Conservation (phyloP, 441 rosid species). For the Erodium trifolium region DNA sequence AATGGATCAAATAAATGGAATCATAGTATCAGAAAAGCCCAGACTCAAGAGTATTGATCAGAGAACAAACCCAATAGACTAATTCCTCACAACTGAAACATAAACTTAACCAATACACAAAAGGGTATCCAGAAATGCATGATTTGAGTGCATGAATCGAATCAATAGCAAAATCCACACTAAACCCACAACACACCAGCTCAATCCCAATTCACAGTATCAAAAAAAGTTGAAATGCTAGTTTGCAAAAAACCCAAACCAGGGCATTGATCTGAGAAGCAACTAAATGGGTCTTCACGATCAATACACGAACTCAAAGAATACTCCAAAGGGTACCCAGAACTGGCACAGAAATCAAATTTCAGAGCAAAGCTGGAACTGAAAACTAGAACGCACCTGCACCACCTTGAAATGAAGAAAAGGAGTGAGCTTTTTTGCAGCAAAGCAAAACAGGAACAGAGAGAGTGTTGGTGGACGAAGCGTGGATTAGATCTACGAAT, state of each 20-base stretch:
- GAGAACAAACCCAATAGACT: background rate
- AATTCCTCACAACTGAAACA: too few species aligned
- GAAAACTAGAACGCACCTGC: background rate
- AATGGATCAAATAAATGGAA: background rate
- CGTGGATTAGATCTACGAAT: constrained; percentile 5
- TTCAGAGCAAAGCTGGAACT: background rate
- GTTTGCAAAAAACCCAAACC: background rate
- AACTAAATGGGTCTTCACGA: constrained; percentile 9
- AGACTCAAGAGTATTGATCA: background rate
- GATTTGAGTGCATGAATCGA: background rate
- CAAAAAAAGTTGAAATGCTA: background rate
- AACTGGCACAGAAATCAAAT: background rate
- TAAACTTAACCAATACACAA: too few species aligned
- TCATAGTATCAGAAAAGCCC: background rate
- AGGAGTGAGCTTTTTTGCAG: background rate
- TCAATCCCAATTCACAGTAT: background rate
- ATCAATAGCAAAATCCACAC: background rate
- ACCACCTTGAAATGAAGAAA: background rate
- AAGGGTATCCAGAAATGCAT: too few species aligned
- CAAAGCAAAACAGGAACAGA: background rate
- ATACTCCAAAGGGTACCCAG: background rate
- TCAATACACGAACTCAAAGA: background rate
- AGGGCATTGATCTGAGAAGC: constrained; percentile 1
- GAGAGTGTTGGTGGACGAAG: background rate
- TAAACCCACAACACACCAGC: background rate